phyloP scores from a whole-genome alignment of 345 rosid genomes.

The Lepidium didymum region DNA sequence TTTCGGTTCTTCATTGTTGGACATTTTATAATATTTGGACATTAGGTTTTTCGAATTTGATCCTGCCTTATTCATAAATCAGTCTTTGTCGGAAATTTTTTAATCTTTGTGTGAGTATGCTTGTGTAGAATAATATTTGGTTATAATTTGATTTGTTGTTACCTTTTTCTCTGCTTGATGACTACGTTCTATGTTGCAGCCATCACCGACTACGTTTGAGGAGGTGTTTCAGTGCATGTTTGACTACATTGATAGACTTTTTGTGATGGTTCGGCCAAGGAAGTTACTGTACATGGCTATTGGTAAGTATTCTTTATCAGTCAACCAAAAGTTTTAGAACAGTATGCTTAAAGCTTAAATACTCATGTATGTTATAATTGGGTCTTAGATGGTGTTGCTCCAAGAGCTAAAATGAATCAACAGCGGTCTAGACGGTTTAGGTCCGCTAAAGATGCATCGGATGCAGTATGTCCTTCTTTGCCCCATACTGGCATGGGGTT shows the following conservation, averaged over 20 bases:
- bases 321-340: background rate
- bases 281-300: conserved; percentile 89
- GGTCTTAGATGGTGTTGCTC: conserved; percentile 94
- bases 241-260: conserved; percentile 92
- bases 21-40: too few species aligned
- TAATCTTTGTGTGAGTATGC: background rate
- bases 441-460: conserved; percentile 92
- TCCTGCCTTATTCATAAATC: background rate
- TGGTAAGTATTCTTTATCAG: conserved; percentile 40
- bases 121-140: background rate
- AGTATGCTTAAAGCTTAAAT: background rate
- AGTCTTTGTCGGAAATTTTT: too few species aligned
- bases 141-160: background rate
- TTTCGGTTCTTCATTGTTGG: background rate
- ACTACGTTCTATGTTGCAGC: conserved; percentile 40
- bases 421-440: conserved; percentile 95
- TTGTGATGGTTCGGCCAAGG: conserved; percentile 94
- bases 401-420: conserved; percentile 98
- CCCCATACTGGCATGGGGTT: conserved; percentile 21
- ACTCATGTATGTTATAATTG: conserved; percentile 10
- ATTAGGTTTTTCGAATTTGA: background rate
- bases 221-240: conserved; percentile 92
- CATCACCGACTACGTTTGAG: conserved; percentile 70
- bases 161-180: background rate
- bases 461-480: conserved; percentile 54